phyloP scores from a whole-genome alignment of 805 yeast genomes.

The Schwanniomyces sp. region DNA sequence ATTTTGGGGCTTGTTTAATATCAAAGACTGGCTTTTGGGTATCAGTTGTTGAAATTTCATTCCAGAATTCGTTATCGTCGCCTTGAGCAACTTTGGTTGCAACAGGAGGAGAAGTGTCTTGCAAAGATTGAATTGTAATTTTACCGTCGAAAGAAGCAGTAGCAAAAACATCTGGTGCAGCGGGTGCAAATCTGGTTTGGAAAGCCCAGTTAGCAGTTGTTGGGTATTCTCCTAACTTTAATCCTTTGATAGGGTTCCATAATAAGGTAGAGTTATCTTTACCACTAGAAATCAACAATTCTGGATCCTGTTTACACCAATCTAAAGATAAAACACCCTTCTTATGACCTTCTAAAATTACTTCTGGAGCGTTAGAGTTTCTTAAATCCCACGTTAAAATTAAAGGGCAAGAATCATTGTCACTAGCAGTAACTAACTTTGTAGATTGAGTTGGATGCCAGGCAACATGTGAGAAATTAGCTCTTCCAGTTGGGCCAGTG shows the following conservation, averaged over 20 bases:
- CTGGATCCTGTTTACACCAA: constrained; percentile 87
- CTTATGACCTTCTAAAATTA: constrained; percentile 71
- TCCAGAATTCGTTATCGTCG: constrained; percentile 85
- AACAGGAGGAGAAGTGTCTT: constrained; percentile 71
- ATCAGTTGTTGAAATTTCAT: constrained; percentile 63
- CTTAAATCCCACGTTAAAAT: constrained; percentile 92
- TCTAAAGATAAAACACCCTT: constrained; percentile 89
- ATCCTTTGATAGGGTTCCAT: constrained; percentile 86
- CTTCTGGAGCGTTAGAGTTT: constrained; percentile 89
- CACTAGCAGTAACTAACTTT: constrained; percentile 83
- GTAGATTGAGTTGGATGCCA: constrained; percentile 96
- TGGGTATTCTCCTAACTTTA: constrained; percentile 81
- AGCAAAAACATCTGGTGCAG: constrained; percentile 86
- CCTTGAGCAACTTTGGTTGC: constrained; percentile 41
- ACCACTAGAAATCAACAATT: constrained; percentile 82
- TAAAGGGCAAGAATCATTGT: constrained; percentile 74
- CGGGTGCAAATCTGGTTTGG: constrained; percentile 83
- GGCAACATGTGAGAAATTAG: constrained; percentile 76
- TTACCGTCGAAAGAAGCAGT: constrained; percentile 86
- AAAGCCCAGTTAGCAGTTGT: constrained; percentile 93
- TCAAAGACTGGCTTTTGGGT: constrained; percentile 72
- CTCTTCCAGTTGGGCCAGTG: constrained; percentile 53
- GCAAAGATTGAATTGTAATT: constrained; percentile 78
- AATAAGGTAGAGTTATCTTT: constrained; percentile 83
- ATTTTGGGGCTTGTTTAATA: constrained; percentile 79